Conservation (phyloP, 805 yeast species). For the Pichia gijzeniarum region DNA sequence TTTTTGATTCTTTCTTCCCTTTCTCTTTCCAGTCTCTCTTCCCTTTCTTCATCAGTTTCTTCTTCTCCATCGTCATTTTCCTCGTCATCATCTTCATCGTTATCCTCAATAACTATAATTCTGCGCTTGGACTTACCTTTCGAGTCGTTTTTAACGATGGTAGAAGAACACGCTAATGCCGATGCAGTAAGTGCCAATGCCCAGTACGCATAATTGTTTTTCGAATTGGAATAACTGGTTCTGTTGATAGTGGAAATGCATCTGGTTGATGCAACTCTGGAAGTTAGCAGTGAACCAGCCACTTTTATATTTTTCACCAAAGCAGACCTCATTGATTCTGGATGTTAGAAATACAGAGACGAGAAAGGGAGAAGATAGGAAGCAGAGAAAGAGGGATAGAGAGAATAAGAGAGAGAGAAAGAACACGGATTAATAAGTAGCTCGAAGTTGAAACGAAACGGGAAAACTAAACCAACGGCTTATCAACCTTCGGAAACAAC, state of each 20-base stretch:
- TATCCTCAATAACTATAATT: conserved; percentile 21
- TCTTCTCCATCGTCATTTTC: conserved; percentile 22
- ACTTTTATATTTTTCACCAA: background rate
- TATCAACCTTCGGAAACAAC: too few species aligned
- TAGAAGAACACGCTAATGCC: conserved; percentile 2
- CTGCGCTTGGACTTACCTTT: conserved; percentile 6
- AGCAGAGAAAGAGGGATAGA: too few species aligned
- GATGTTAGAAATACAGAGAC: background rate
- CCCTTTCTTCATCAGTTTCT: conserved; percentile 22
- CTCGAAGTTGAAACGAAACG: too few species aligned
- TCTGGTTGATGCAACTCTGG: background rate
- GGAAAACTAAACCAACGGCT: too few species aligned
- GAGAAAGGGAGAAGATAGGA: too few species aligned
- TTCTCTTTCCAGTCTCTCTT: conserved; percentile 33
- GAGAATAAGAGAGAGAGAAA: too few species aligned
- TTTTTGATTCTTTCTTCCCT: conserved; percentile 32
- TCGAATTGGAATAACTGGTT: background rate
- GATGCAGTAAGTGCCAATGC: background rate
- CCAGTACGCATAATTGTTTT: background rate
- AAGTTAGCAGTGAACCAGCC: background rate
- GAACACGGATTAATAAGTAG: too few species aligned
- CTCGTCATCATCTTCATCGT: conserved; percentile 18
- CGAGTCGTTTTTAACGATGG: conserved; percentile 9
- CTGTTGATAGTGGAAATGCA: background rate
- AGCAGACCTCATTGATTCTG: background rate